Evolutionary conservation across 495 filamentous ascomycete genomes (phyloP), one percentile per base, ranked within the genome.

Genomic region (Chaetomium fimeti): DNA sequence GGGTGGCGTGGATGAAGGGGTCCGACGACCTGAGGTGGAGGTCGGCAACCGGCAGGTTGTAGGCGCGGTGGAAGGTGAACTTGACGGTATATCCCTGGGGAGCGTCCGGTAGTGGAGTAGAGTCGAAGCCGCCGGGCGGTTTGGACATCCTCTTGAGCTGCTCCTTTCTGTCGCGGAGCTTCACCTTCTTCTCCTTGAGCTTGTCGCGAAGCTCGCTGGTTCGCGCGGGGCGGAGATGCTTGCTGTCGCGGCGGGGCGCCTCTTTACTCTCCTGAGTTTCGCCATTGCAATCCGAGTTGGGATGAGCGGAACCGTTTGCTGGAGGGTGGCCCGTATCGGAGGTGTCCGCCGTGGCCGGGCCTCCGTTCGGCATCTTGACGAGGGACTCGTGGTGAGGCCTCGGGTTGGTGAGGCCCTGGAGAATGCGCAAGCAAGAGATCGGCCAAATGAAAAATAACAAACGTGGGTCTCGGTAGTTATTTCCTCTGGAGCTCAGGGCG

Each of bases 1-100:
- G 75, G 15, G 89, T 88, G 18, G 91, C 91, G 12, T 79, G 72
- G 13, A 96, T 75, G 73, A 88, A 98, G 3, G 93, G 93, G 74
- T 98, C 93, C 3, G 91, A 91, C 16, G 92, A 88, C 66, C 89
- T 80, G 18, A 87, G 80, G 68, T 84, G 82, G 57, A 95, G 79
- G 75, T 98, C 93, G 48, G 87, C 91, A 63, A 90, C 81, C 15
- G 93, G 92, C 16, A 98, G 83, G 68, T 93, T 88, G 51, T 78
- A 80, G 2, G 91, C 93, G 25, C 85, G 83, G 73, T 93, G 89
- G 72, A 98, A 92, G 54, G 86, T 92, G 72, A 98, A 86, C 68
- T 88, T 89, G 66, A 98, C 71, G 1, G 90, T 95, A 75, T 90
- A 96, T 16, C 92, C 92, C 18, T 84, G 84, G 20, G 86, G 86